Evolutionary conservation across 2,329 filamentous ascomycete species (phyloP).

Genomic region (Aspergillus chevalieri): DNA sequence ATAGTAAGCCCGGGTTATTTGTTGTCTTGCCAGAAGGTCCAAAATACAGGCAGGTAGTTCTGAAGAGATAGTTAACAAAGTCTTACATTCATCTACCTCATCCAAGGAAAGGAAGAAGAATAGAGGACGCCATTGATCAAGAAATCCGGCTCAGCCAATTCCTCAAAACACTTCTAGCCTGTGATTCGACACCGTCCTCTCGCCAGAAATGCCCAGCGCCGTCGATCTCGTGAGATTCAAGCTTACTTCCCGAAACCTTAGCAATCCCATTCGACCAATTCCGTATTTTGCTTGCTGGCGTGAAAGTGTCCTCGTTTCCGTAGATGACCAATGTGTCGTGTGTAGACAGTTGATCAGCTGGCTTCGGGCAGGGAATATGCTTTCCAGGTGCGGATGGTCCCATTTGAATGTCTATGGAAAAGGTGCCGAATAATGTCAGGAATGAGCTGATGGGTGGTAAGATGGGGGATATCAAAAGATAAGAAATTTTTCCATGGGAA

Average conservation of each 20-base stretch:
- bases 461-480: slow-evolving; percentile 62
- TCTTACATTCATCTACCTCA: too few species aligned
- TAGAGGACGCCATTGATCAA: neutral
- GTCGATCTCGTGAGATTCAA: slow-evolving; percentile 45
- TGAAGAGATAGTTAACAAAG: too few species aligned
- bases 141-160: slow-evolving; percentile 32
- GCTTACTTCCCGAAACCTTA: slow-evolving; percentile 39
- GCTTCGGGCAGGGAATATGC: slow-evolving; percentile 33
- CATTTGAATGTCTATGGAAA: slow-evolving; percentile 28
- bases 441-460: slow-evolving; percentile 51
- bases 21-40: too few species aligned
- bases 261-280: slow-evolving; percentile 58
- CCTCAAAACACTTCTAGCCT: slow-evolving; percentile 35
- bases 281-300: slow-evolving; percentile 57
- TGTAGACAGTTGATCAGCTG: slow-evolving; percentile 49
- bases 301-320: slow-evolving; percentile 70
- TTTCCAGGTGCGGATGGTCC: slow-evolving; percentile 21
- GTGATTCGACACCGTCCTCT: slow-evolving; percentile 45
- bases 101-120: too few species aligned
- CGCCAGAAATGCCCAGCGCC: slow-evolving; percentile 60
- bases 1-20: too few species aligned
- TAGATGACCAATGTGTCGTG: slow-evolving; percentile 65
- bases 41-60: too few species aligned
- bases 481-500: slow-evolving; percentile 28
- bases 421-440: slow-evolving; percentile 54